Base-by-base conservation (phyloP, 257 asterid species). In the Avicennia marina region DNA sequence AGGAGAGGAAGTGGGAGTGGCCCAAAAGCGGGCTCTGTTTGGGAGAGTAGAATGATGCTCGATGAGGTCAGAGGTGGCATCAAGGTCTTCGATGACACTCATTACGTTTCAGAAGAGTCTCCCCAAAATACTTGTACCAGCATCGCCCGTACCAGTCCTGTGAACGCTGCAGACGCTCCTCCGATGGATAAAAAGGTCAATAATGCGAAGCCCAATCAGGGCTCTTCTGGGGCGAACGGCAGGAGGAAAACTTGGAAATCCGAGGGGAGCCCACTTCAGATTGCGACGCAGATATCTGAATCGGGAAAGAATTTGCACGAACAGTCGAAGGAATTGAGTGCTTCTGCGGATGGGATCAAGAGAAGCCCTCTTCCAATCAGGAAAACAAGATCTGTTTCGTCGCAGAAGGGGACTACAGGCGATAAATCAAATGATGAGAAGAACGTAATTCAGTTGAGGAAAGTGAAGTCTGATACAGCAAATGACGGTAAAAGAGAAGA, bases 211-310 rank as follows among this genome's bases (percentile, higher is more conserved):
- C 38, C 38, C 15, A 46, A 17, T 3, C 5, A 18, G 34, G 22
- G 38, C 56, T 27, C 56, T 13, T 21, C 2, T 25, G 53, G 20
- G 6, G 20, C 19, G 7, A 29, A 11, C 18, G 43, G 43, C 2
- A 53, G 19, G 61, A 33, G 61, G 29, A 55, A 55, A 15, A 55
- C 45, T 2, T 55, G 61, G 61, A 55, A 46, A 17, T 53, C 42
- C 4, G 61, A 36, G 1, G 74, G 73, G 33, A 81, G 69, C 75
- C 87, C 87, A 44, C 53, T 79, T 67, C 88, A 78, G 66, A 78
- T 86, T 58, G 73, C 82, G 1, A 66, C 64, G 45, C 72, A 73
- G 60, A 81, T 81, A 79, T 85, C 95, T 65, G 89, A 81, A 58
- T 17, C 63, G 75, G 43, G 32, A 50, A 78, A 69, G 68, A 74